Evolutionary conservation across 2,329 filamentous ascomycete genomes (phyloP).

Genomic region (Botrytis paeoniae): DNA sequence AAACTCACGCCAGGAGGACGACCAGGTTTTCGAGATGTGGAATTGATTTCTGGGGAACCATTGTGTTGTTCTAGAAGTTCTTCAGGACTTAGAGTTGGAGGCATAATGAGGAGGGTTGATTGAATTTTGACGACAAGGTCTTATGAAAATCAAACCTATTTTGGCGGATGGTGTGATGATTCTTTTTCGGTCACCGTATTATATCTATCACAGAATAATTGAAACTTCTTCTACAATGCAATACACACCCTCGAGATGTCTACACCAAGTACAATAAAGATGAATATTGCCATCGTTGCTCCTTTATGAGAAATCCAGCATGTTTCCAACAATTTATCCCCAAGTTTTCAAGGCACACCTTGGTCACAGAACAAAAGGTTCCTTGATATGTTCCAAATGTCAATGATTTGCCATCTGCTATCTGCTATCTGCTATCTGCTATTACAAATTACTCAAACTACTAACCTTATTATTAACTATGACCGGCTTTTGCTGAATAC

Average conservation of each 20-base stretch:
- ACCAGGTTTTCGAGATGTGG: constrained; percentile 28
- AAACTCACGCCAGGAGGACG: constrained; percentile 31
- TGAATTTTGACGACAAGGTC: constrained; percentile 7
- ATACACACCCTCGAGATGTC: neutral
- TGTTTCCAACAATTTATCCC: neutral
- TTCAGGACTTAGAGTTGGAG: neutral
- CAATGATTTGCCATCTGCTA: neutral
- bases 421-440: neutral
- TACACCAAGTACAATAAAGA: neutral
- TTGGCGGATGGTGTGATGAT: neutral
- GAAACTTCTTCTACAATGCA: neutral
- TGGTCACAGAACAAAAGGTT: neutral
- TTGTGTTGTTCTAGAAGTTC: neutral
- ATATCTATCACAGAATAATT: neutral
- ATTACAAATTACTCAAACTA: neutral
- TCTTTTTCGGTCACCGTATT: neutral
- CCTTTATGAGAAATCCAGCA: neutral
- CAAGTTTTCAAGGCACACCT: neutral
- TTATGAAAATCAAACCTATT: neutral
- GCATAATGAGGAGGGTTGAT: constrained; percentile 2
- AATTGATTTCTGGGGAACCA: neutral
- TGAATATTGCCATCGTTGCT: neutral
- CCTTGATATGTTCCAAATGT: neutral
- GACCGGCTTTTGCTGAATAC: neutral
- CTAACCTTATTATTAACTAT: neutral